Evolutionary conservation across 2,329 filamentous ascomycete species (phyloP), one percentile per base, ranked within the genome.

Genomic region (Nemania serpens): DNA sequence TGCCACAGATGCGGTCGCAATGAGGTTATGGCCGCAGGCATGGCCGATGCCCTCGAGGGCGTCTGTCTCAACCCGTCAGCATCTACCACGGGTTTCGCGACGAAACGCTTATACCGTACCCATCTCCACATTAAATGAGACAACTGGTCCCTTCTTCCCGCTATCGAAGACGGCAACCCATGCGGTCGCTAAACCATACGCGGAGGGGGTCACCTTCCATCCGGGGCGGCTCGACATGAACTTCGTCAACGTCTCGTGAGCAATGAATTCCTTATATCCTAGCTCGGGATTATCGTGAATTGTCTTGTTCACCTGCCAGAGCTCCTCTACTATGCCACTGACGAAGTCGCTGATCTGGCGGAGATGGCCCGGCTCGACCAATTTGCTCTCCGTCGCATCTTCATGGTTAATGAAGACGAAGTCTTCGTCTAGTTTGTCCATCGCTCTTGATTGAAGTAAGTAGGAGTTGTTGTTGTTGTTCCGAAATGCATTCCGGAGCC

Each of bases 11-110:
- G 79, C 76, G 0, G 75, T 79, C 5, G 81, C 81, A 55, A 84
- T 84, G 39, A 84, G 75, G 62, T 84, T 84, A 71, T 84, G 82
- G 3, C 83, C 82, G 57, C 82, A 85, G 7, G 81, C 81, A 65
- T 84, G 82, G 37, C 81, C 81, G 7, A 84, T 75, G 1, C 75
- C 77, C 1, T 81, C 79, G 3, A 84, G 74, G 2, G 81, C 80
- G 66, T 84, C 80, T 79, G 33, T 13, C 47, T n/a, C 37, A 11
- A 29, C 47, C 5, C 22, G 52, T 73, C 34, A 71, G 63, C 15
- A 13, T 18, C 25, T 1, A 9, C 15, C n/a, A 2, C 18, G 20
- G 2, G 1, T 43, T 42, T 46, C 42, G 25, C 13, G 33, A 20
- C 1, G 22, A 12, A 17, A 25, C n/a, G n/a, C 2, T 12, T 2